Evolutionary conservation across 1,139 yeast species (phyloP).

Genomic region (Komagataea norvegica): DNA sequence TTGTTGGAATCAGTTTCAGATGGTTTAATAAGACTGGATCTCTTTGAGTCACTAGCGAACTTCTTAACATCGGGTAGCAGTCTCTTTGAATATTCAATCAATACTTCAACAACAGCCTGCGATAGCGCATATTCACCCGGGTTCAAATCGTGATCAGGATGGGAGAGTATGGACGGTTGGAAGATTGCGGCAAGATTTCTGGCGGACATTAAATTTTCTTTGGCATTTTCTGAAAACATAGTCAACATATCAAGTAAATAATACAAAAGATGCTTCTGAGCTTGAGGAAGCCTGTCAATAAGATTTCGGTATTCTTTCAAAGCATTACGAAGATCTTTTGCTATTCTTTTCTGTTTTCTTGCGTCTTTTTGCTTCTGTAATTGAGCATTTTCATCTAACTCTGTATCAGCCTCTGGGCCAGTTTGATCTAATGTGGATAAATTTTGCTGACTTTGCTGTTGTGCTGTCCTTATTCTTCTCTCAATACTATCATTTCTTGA

Average conservation of each 20-base stretch:
- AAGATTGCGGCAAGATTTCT: slow-evolving; percentile 92
- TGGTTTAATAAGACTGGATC: slow-evolving; percentile 8
- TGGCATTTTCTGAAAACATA: slow-evolving; percentile 75
- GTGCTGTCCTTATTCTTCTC: slow-evolving; percentile 23
- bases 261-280: slow-evolving; percentile 78
- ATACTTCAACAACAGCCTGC: slow-evolving; percentile 80
- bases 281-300: slow-evolving; percentile 60
- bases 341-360: slow-evolving; percentile 36
- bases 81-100: slow-evolving; percentile 81
- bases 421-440: slow-evolving; percentile 2
- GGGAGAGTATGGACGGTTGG: slow-evolving; percentile 91
- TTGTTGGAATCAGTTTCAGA: slow-evolving; percentile 11
- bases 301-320: slow-evolving; percentile 66
- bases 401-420: slow-evolving; percentile 8
- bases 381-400: slow-evolving; percentile 30
- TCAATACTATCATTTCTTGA: slow-evolving; percentile 36
- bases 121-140: slow-evolving; percentile 90
- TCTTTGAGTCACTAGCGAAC: slow-evolving; percentile 23
- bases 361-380: slow-evolving; percentile 31
- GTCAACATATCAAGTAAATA: slow-evolving; percentile 84
- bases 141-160: slow-evolving; percentile 86
- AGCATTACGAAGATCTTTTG: slow-evolving; percentile 63
- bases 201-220: slow-evolving; percentile 84
- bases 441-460: too few species aligned
- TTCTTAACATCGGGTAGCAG: slow-evolving; percentile 55